Base-by-base conservation (phyloP, 2,329 filamentous ascomycete genomes). In the Nannizzia gypsea region DNA sequence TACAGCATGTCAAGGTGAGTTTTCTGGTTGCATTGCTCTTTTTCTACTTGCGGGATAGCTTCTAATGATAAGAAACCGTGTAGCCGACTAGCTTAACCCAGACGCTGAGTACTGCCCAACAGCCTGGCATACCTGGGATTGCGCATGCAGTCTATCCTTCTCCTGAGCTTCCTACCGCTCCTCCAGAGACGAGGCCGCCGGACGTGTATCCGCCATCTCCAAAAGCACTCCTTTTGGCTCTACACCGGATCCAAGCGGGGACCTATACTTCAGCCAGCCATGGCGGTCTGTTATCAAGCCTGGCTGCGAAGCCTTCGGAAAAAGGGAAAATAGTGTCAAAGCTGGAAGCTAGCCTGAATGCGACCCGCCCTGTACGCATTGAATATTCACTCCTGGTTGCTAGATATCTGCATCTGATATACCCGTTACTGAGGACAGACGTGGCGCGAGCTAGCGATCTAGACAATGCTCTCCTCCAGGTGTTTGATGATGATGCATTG, bases 321-420 rank as follows among this genome's bases (percentile, higher is more conserved):
- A 22, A 50, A 24, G 44, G 26, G 20, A 50, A 26, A 50, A 26
- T 26, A 50, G 5, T n/a, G 11, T n/a, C 13, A 34, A 28, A 15
- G 6, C 8, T 54, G 26, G 50, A 50, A 15, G 11, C 20, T 24
- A 26, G 22, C 20, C 15, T 24, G 13, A 50, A 50, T 46, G n/a
- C 20, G 20, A 24, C 42, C 20, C 20, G 42, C 15, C 24, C 13
- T 26, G 48, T n/a, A n/a, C 48, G 15, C 5, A 20, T 24, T 20
- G 22, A 69, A 66, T 6, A 73, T 74, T 56, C 64, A 8, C 11
- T 26, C 11, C 20, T 50, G 11, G 22, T 75, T 57, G 71, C 71
- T 6, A 70, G 73, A 56, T 77, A 74, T 61, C 69, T 76, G 56
- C 63, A 66, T 57, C 57, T 67, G 57, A 66, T 74, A 57, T 69